phyloP scores from a whole-genome alignment of 75 land plant species.

The Sequoia sempervirens region DNA sequence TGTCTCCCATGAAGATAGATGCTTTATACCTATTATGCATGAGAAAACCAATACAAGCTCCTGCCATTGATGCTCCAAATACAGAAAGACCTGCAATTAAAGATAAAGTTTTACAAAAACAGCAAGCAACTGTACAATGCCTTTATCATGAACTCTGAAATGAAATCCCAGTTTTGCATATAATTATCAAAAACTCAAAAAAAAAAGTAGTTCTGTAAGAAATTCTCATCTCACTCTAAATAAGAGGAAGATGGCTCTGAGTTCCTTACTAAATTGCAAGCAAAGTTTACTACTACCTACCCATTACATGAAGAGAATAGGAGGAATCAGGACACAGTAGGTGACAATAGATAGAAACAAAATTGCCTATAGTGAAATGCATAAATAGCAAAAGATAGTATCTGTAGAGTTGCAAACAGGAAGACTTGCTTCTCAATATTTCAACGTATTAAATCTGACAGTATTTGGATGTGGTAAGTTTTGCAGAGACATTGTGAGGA shows the following conservation, averaged over 20 bases:
- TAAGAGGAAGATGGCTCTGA: neutral
- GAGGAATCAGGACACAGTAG: neutral
- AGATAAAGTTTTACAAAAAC: neutral
- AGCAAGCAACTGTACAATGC: neutral
- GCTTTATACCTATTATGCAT: conserved; percentile 83
- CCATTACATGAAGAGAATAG: neutral
- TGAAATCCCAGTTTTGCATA: neutral
- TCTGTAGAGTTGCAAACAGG: neutral
- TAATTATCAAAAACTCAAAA: neutral
- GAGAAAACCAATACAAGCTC: conserved; percentile 91
- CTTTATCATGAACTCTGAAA: neutral
- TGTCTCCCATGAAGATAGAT: conserved; percentile 91
- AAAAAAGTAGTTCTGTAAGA: neutral
- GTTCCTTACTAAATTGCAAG: neutral
- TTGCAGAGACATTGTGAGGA: neutral
- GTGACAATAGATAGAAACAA: neutral
- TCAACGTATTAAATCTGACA: neutral
- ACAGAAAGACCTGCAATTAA: conserved; percentile 58
- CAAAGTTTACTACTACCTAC: conserved; percentile 1
- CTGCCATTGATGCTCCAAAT: conserved; percentile 97
- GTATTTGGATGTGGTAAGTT: neutral
- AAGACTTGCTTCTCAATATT: neutral
- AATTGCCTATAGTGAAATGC: neutral
- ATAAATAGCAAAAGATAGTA: neutral
- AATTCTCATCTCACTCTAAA: neutral